A percentile compares a stretch with the other conserved stretches of the same genome.
phyloP scores from a whole-genome alignment of 306 rosid species.

The Gynostemma pentaphyllum region DNA sequence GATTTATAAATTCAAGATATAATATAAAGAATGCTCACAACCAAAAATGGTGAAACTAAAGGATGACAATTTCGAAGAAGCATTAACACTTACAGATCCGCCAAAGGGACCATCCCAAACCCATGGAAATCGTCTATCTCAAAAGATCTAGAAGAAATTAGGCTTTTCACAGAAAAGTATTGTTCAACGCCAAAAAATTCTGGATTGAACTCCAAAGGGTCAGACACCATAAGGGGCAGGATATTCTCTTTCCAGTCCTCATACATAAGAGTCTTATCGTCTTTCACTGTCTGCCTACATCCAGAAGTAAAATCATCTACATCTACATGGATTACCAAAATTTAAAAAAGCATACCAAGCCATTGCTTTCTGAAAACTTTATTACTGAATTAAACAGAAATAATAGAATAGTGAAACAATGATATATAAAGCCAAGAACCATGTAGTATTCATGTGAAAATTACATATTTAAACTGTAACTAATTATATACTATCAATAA shows the following conservation, averaged over 20 bases:
- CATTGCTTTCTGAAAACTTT: not conserved
- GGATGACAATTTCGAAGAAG: not conserved
- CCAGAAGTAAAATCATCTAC: conserved; percentile 27
- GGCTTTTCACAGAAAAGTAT: conserved; percentile 64
- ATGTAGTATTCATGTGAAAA: no score
- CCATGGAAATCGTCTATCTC: conserved; percentile 72
- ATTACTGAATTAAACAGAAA: no score
- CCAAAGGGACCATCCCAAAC: conserved; percentile 88
- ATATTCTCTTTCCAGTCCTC: conserved; percentile 82
- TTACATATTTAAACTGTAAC: no score
- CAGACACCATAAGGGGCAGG: conserved; percentile 41
- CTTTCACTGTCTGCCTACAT: conserved; percentile 61
- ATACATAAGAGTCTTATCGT: conserved; percentile 46
- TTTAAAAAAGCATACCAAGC: not conserved
- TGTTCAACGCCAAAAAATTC: conserved; percentile 36
- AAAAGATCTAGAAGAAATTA: conserved; percentile 63
- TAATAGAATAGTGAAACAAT: no score
- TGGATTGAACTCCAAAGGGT: conserved; percentile 27
- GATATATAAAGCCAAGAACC: no score
- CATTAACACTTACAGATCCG: conserved; percentile 73
- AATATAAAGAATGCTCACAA: not conserved
- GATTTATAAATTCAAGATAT: not conserved
- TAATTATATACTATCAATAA: no score
- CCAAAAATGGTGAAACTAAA: not conserved
- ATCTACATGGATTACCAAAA: conserved; percentile 5